phyloP scores from a whole-genome alignment of 805 yeast genomes.

The Metschnikowia gelsemii region DNA sequence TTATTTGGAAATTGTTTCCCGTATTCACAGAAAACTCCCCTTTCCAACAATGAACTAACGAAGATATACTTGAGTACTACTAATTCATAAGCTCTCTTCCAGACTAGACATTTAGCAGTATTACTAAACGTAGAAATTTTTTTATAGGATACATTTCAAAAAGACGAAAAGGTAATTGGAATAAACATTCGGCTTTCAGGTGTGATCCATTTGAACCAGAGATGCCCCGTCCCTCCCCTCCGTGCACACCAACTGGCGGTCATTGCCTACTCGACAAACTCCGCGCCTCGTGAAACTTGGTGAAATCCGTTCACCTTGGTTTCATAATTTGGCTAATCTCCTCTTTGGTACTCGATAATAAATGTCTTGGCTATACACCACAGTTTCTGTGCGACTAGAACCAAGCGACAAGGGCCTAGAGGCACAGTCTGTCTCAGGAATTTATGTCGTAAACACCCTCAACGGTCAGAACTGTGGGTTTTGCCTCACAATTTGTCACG shows the following conservation, averaged over 20 bases:
- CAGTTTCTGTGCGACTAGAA: conserved; percentile 13
- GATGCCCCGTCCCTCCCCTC: too few relatives aligned
- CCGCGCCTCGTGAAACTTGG: too few relatives aligned
- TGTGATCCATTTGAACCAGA: too few relatives aligned
- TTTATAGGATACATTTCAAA: too few relatives aligned
- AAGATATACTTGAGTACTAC: not conserved
- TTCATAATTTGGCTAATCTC: not conserved
- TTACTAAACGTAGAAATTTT: too few relatives aligned
- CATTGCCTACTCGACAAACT: too few relatives aligned
- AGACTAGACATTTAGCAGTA: too few relatives aligned
- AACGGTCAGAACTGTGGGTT: not conserved
- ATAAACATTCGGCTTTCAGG: too few relatives aligned
- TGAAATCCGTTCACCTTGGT: not conserved
- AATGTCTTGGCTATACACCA: conserved; percentile 10
- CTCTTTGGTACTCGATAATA: not conserved
- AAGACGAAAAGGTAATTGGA: too few relatives aligned
- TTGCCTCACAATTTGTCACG: conserved; percentile 9
- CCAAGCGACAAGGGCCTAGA: not conserved
- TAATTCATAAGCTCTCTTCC: too few relatives aligned
- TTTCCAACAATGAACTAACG: conserved; percentile 49
- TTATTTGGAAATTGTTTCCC: conserved; percentile 55
- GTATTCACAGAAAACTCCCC: conserved; percentile 68
- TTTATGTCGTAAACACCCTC: not conserved
- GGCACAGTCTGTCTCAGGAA: conserved; percentile 10
- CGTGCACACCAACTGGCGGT: too few relatives aligned